phyloP scores from a whole-genome alignment of 495 filamentous ascomycete genomes.

The Lasiosphaeria miniovina region DNA sequence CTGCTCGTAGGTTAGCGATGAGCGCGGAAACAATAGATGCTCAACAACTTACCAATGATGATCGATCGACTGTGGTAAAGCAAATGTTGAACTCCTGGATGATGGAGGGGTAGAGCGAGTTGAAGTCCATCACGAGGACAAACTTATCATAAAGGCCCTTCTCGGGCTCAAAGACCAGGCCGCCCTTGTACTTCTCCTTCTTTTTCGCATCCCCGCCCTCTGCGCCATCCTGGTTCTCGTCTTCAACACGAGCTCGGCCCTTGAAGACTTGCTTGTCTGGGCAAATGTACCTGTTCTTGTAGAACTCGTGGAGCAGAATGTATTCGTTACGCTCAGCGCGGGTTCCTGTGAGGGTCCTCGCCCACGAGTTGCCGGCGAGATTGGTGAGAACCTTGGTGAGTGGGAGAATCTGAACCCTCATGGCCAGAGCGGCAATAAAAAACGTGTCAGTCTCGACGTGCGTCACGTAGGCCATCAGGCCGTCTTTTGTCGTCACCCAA shows the following conservation, averaged over 20 bases:
- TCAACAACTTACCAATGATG: constrained; percentile 50
- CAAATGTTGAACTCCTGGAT: constrained; percentile 99
- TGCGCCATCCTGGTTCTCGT: constrained; percentile 62
- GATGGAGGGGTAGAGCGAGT: constrained; percentile 96
- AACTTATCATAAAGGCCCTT: constrained; percentile 96
- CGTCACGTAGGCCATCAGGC: constrained; percentile 86
- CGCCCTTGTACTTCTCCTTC: constrained; percentile 98
- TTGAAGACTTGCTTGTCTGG: constrained; percentile 83
- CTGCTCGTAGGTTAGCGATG: constrained; percentile 40
- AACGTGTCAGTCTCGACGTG: constrained; percentile 95
- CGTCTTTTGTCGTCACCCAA: constrained; percentile 79
- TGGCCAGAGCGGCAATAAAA: constrained; percentile 84
- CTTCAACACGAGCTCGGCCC: constrained; percentile 63
- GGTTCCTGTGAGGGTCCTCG: constrained; percentile 89
- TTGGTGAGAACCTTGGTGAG: constrained; percentile 95
- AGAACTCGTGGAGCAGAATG: constrained; percentile 95
- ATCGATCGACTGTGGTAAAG: constrained; percentile 90
- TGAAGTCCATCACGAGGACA: constrained; percentile 99
- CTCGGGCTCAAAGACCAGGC: constrained; percentile 96
- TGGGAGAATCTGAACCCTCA: constrained; percentile 86
- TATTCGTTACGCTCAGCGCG: constrained; percentile 98
- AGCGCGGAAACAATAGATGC: constrained; percentile 1
- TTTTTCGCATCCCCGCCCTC: constrained; percentile 71
- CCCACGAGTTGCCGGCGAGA: constrained; percentile 97
- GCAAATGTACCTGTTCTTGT: constrained; percentile 94